Evolutionary conservation across 1,284 basidiomycete species (phyloP).

Genomic region (Fomitiporia mediterranea): DNA sequence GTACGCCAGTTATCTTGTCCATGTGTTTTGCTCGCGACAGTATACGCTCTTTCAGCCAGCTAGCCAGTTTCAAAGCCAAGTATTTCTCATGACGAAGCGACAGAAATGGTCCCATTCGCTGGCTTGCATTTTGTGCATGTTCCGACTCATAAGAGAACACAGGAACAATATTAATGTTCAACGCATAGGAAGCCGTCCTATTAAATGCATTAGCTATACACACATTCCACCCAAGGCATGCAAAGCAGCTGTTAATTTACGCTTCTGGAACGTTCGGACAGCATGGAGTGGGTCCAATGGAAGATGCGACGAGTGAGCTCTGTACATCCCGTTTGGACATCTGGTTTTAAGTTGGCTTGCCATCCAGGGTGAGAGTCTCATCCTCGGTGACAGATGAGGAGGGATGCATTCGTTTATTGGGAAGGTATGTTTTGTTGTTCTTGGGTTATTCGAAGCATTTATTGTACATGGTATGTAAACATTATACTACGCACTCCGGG

Average conservation of each 20-base stretch:
- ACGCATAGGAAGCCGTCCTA: not conserved
- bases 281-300: conserved; percentile 39
- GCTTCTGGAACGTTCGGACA: conserved; percentile 45
- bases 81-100: conserved; percentile 13
- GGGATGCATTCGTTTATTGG: conserved; percentile 51
- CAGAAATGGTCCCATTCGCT: conserved; percentile 5
- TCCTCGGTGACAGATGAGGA: conserved; percentile 31
- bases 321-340: conserved; percentile 38
- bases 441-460: no score
- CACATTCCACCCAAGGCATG: conserved; percentile 23
- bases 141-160: conserved; percentile 4
- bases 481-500: no score
- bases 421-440: conserved; percentile 28
- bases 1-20: no score
- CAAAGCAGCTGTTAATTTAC: conserved; percentile 38
- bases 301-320: conserved; percentile 40
- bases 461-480: no score
- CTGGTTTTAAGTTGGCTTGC: conserved; percentile 37
- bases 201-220: conserved; percentile 23
- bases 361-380: conserved; percentile 28
- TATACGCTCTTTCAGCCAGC: no score
- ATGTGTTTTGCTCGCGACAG: no score
- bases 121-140: not conserved
- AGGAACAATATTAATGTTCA: not conserved
- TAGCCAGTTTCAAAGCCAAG: no score